Conservation (phyloP, 306 rosid genomes). For the Luffa aegyptiaca region DNA sequence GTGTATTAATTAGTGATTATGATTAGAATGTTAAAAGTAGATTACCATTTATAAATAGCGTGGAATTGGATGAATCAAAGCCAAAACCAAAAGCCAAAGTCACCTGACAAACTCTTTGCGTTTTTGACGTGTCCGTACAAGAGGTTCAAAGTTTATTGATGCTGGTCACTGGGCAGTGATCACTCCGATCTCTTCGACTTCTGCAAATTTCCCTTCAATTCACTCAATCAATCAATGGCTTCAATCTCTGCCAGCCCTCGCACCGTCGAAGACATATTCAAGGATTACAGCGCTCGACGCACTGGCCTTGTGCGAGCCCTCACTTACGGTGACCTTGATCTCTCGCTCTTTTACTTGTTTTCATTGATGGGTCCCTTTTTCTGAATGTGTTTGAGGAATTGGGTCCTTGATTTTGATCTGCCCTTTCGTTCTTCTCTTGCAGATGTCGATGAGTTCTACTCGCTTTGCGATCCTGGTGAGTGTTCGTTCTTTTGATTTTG, state of each 20-base stretch:
- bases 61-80: neutral
- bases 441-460: constrained; percentile 40
- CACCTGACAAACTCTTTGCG: neutral
- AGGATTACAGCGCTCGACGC: constrained; percentile 50
- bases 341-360: neutral
- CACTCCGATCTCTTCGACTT: constrained; percentile 10
- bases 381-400: neutral
- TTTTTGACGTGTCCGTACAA: neutral
- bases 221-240: constrained; percentile 13
- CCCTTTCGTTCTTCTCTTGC: constrained; percentile 13
- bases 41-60: neutral
- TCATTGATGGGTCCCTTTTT: neutral
- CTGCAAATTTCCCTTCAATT: neutral
- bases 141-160: neutral
- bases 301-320: constrained; percentile 42
- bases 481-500: neutral
- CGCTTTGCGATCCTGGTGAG: constrained; percentile 53
- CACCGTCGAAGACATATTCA: constrained; percentile 53
- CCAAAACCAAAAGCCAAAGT: neutral
- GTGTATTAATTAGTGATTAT: neutral
- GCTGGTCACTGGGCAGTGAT: constrained; percentile 10
- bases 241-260: constrained; percentile 31
- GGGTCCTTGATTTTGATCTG: neutral
- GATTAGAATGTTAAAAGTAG: neutral
- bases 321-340: constrained; percentile 31